Base-by-base conservation (phyloP, 768 basidiomycete genomes). In the Lactarius tabidus region DNA sequence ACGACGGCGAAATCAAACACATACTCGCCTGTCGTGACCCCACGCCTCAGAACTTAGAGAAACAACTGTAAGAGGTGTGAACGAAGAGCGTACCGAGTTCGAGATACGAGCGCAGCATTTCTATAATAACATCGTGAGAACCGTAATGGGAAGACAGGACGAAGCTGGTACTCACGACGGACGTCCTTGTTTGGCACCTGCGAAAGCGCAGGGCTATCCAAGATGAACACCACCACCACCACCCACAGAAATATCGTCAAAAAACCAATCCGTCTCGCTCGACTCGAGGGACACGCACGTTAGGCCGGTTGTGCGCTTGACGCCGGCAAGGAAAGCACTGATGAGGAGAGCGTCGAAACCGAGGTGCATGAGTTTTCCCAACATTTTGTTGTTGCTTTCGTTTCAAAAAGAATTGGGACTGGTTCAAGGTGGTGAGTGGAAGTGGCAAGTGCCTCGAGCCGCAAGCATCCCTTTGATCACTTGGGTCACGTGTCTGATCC, bases 171-270 rank as follows among this genome's bases (percentile, higher is more conserved):
- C 91, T 77, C 74, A 94, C 93, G 87, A 52, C 93, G 87, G 35
- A 94, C 72, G 70, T 95, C 93, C 74, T 95, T 95, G 82, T 94
- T 94, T 3, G 90, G 88, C 1, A 95, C 87, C 70, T 84, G 83
- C 5, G 84, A 77, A 12, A 95, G 76, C 18, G 87, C 87, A 45
- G 90, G 92, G 12, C 92, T 94, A 31, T 26, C 35, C 33, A n/a
- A 36, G 17, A 55, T 29, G 18, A 18, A 29, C 52, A 53, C 26
- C 17, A 26, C 10, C 29, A 54, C 17, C 26, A 54, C 3, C 17
- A 31, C n/a, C n/a, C n/a, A 20, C 8, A 28, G 26, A 14, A 26
- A 52, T 9, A 5, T 39, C 14, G 38, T 39, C 39, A 39, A 18
- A n/a, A 15, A 14, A 28, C 48, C 28, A 28, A 48, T 33, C 14